phyloP scores from a whole-genome alignment of 2,329 filamentous ascomycete genomes.

The Fusarium hainanense region DNA sequence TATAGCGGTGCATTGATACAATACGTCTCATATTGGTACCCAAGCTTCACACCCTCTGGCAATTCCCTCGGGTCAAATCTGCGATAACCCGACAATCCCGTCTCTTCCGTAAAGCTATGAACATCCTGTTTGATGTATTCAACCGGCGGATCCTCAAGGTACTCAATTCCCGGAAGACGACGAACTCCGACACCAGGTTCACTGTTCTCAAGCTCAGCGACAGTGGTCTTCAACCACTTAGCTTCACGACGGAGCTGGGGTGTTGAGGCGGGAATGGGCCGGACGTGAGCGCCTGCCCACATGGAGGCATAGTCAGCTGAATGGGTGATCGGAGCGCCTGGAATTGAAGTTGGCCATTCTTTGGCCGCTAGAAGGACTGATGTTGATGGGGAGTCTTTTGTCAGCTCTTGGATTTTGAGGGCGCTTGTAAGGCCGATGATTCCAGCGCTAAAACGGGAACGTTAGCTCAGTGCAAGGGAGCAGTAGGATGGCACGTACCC shows the following conservation, averaged over 20 bases:
- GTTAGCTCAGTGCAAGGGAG: background rate
- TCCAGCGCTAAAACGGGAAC: slow-evolving; percentile 58
- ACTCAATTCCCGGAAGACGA: slow-evolving; percentile 62
- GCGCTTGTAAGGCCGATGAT: slow-evolving; percentile 64
- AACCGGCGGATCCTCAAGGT: slow-evolving; percentile 58
- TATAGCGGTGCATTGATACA: slow-evolving; percentile 67
- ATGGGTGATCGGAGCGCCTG: slow-evolving; percentile 45
- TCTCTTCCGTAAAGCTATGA: slow-evolving; percentile 43
- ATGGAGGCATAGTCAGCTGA: slow-evolving; percentile 64
- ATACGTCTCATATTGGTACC: slow-evolving; percentile 64
- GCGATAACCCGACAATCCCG: slow-evolving; percentile 46
- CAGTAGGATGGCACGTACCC: slow-evolving; percentile 32
- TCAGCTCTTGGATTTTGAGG: slow-evolving; percentile 54
- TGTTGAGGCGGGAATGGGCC: slow-evolving; percentile 58
- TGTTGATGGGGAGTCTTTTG: slow-evolving; percentile 14
- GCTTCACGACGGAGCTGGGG: slow-evolving; percentile 50
- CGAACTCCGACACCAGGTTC: slow-evolving; percentile 58
- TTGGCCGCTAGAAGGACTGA: slow-evolving; percentile 46
- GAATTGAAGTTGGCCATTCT: slow-evolving; percentile 52
- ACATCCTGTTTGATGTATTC: slow-evolving; percentile 52
- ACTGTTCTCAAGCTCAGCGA: slow-evolving; percentile 39
- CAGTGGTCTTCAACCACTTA: slow-evolving; percentile 47
- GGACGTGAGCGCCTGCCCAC: slow-evolving; percentile 68
- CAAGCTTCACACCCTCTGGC: slow-evolving; percentile 57
- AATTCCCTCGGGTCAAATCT: slow-evolving; percentile 51